Evolutionary conservation across 495 filamentous ascomycete species (phyloP), one percentile per base, ranked within the genome.

Genomic region (Xylaria telfairii): DNA sequence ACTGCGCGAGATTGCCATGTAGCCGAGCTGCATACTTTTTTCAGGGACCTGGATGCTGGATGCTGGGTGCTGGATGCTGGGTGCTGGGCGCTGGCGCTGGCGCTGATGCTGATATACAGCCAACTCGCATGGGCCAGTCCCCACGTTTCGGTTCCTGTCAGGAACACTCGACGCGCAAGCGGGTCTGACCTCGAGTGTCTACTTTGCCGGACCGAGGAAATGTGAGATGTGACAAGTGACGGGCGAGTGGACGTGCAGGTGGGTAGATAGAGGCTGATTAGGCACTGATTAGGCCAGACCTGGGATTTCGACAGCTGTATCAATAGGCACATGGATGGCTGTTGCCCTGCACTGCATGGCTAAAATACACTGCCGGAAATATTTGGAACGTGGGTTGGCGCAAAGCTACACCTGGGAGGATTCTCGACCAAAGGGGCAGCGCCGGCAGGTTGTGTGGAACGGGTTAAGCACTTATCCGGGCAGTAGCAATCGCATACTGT

Each of bases 111-210:
- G 59, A 56, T 60, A 64, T 70, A 70, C 60, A 37, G 68, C 60
- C 7, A 24, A 65, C 49, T 37, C 51, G 63, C 68, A 59, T 41
- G 37, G 57, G 39, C 28, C 30, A 24, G 32, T 51, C 49, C 61
- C 68, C 68, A 65, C 61, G 68, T 53, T 70, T 47, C 24, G 59
- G 68, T 54, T 32, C 44, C 68, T 65, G 68, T 15, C 68, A 65
- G 68, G 68, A 42, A 70, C 68, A 47, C 30, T 44, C 6, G 56
- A 70, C 56, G 56, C 46, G 67, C 24, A 70, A 56, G 68, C 68
- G 44, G 68, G 68, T 44, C 68, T 42, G 34, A 53, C 19, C 60
- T 65, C 37, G 49, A 56, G 49, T 56, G 8, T 51, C 56, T 24
- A 42, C 39, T 37, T 57, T 7, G 68, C 59, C 28, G 30, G 21